Percentiles rank a stretch among this genome's conserved stretches.
Evolutionary conservation across 2,329 filamentous ascomycete species (phyloP).

Genomic region (Aspergillus melleus): DNA sequence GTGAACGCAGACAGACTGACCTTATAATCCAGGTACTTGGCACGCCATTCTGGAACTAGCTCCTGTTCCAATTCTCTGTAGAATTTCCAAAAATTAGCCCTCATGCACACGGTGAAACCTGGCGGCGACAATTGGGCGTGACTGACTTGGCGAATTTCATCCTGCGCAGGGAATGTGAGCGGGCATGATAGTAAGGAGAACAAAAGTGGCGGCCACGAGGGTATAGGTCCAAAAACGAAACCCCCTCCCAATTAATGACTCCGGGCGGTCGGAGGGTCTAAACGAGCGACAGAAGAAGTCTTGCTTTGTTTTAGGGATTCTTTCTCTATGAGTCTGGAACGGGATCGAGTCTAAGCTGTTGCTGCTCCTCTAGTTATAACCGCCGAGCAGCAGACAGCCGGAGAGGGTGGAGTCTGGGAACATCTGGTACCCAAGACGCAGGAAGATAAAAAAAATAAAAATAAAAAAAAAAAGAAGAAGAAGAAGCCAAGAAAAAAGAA

Average conservation of each 20-base stretch:
- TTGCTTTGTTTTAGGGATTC: neutral
- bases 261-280: neutral
- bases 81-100: slow-evolving; percentile 18
- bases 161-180: slow-evolving; percentile 17
- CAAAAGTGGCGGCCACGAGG: slow-evolving; percentile 4
- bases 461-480: neutral
- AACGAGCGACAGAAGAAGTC: neutral
- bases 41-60: slow-evolving; percentile 89
- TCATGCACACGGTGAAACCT: slow-evolving; percentile 15
- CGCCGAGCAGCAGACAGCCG: neutral
- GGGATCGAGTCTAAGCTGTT: neutral
- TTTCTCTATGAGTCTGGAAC: neutral
- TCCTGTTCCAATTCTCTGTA: slow-evolving; percentile 76
- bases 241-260: neutral
- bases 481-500: neutral
- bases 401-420: neutral
- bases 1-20: slow-evolving; percentile 37
- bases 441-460: neutral
- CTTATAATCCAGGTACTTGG: slow-evolving; percentile 95
- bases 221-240: slow-evolving; percentile 1
- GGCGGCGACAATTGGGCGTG: neutral
- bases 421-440: neutral
- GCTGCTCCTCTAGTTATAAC: neutral
- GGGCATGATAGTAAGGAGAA: slow-evolving; percentile 18
- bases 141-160: slow-evolving; percentile 66